Evolutionary conservation across 768 basidiomycete genomes (phyloP).

Genomic region (Agaricus sinodeliciosus): DNA sequence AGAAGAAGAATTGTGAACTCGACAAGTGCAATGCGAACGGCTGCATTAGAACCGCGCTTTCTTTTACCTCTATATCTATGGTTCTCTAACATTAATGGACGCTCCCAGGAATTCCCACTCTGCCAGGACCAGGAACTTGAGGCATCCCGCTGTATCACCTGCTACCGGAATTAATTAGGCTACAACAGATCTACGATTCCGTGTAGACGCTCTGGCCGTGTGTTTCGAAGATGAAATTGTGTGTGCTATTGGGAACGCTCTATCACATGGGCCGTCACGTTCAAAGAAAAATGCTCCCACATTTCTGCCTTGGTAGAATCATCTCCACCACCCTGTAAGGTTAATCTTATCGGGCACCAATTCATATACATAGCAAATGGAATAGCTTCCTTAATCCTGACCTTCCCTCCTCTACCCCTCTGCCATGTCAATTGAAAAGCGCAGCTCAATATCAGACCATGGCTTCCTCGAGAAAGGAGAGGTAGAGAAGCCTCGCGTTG

Average conservation of each 20-base stretch:
- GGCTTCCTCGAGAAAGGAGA: slow-evolving; percentile 17
- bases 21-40: too few species aligned
- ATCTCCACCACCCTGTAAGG: not conserved
- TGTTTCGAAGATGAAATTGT: too few species aligned
- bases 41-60: too few species aligned
- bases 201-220: too few species aligned
- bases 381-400: not conserved
- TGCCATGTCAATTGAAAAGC: slow-evolving; percentile 18
- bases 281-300: not conserved
- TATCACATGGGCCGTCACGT: not conserved
- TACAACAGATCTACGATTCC: too few species aligned
- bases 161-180: too few species aligned
- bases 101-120: too few species aligned
- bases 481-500: not conserved
- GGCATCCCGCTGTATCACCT: too few species aligned
- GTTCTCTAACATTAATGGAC: too few species aligned
- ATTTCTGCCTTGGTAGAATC: not conserved
- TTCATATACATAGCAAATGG: not conserved
- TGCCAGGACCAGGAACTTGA: too few species aligned
- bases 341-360: not conserved
- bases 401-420: slow-evolving; percentile 8
- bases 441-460: slow-evolving; percentile 10
- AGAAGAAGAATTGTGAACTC: too few species aligned
- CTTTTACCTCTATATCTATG: too few species aligned
- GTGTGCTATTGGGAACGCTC: not conserved